phyloP scores from a whole-genome alignment of 768 basidiomycete genomes.

The Tephrocybe sp. region DNA sequence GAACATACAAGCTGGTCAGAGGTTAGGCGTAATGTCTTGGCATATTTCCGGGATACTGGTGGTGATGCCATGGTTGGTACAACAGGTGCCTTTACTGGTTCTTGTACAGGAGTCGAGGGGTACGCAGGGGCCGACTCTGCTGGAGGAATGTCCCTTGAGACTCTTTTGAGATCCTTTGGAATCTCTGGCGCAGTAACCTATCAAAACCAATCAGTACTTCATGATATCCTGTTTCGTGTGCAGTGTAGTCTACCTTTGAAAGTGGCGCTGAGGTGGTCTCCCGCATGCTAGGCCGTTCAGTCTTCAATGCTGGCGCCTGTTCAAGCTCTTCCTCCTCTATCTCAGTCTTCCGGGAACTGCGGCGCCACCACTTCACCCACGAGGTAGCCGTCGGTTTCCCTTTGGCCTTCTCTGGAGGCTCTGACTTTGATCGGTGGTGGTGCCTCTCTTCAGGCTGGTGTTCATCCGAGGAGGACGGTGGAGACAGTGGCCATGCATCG shows the following conservation, averaged over 20 bases:
- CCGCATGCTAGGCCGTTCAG: conserved; percentile 18
- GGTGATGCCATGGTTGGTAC: conserved; percentile 14
- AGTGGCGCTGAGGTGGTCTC: conserved; percentile 28
- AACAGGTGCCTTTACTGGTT: conserved; percentile 23
- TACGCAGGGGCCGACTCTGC: conserved; percentile 42
- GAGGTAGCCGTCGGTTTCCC: conserved; percentile 56
- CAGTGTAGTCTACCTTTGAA: conserved; percentile 13
- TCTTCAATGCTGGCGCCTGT: not conserved
- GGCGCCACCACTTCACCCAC: conserved; percentile 88
- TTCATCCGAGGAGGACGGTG: conserved; percentile 23
- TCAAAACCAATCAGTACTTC: not conserved
- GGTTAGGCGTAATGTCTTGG: conserved; percentile 89
- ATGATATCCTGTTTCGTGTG: not conserved
- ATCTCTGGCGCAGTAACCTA: not conserved
- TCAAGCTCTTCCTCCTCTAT: conserved; percentile 12
- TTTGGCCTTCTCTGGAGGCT: conserved; percentile 33
- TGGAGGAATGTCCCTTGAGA: conserved; percentile 19
- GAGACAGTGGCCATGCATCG: conserved; percentile 17
- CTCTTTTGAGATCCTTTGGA: conserved; percentile 1
- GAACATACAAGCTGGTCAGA: conserved; percentile 87
- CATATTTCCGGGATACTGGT: conserved; percentile 54
- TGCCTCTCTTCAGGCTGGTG: conserved; percentile 21
- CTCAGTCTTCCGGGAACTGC: conserved; percentile 44
- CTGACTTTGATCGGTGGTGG: conserved; percentile 37
- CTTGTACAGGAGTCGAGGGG: conserved; percentile 45